Conservation (phyloP, 164 flowering plant species). For the Vitis cinerea region DNA sequence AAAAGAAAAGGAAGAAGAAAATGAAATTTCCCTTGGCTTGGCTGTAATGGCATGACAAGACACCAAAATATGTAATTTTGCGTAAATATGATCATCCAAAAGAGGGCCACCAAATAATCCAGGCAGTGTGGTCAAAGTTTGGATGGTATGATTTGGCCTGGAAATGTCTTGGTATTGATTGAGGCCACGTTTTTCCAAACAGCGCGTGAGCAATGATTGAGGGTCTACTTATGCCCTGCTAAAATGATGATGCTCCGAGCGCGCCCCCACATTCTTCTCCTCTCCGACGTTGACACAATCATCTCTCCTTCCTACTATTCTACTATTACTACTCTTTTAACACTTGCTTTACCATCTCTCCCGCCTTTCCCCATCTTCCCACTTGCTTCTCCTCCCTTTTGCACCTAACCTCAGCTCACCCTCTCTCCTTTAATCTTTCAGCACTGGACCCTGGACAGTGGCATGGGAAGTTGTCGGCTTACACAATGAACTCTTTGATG, state of each 20-base stretch:
- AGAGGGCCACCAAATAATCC: too few species aligned
- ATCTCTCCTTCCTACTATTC: conserved; percentile 3
- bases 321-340: too few species aligned
- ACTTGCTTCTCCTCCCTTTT: background rate
- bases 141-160: background rate
- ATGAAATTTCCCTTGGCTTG: too few species aligned
- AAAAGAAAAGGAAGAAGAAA: too few species aligned
- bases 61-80: too few species aligned
- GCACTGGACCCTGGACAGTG: background rate
- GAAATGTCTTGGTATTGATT: conserved; percentile 9
- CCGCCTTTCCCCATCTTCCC: background rate
- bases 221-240: background rate
- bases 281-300: conserved; percentile 9
- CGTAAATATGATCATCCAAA: too few species aligned
- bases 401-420: background rate
- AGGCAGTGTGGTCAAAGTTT: conserved; percentile 8
- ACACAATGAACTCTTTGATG: background rate
- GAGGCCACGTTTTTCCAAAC: conserved; percentile 31
- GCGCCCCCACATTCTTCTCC: too few species aligned
- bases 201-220: conserved; percentile 49
- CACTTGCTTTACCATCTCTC: too few species aligned
- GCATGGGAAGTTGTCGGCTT: conserved; percentile 7
- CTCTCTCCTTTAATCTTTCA: background rate
- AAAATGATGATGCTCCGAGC: too few species aligned
- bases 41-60: too few species aligned